Base-by-base conservation (phyloP, 352 stramenopile species). In the Peronosclerospora sorghi region DNA sequence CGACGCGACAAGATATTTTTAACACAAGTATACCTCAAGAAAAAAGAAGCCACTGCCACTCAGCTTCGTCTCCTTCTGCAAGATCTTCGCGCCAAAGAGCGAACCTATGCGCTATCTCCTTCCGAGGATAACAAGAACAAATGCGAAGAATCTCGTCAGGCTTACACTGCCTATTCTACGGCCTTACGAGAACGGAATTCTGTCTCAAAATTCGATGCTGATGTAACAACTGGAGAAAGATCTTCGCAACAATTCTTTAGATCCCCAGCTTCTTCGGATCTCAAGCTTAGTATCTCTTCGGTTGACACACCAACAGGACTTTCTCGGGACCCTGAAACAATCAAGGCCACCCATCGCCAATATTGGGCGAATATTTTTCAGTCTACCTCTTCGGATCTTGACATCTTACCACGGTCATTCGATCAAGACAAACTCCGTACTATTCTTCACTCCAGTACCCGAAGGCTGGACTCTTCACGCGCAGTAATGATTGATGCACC, bases 1-100 rank as follows among this genome's bases (percentile, higher is more conserved):
- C 8, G 20, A 13, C 1, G 30, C 15, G 1, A 27, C 38, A 86
- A 88, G 45, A 80, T 96, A 6, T 10, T 30, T 10, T 30, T 6
- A 6, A n/a, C n/a, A n/a, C 26, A 30, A 30, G 26, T 10, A 34
- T 10, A 34, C 13, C 13, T 34, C 9, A 13, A 14, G 28, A 13
- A 9, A 9, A 34, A 10, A 9, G 28, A 34, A 15, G 8, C 28
- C 9, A 34, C 28, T 34, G 28, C 28, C 13, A 10, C 9, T 10
- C 28, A 26, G 21, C 21, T 26, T n/a, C n/a, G n/a, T n/a, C n/a
- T n/a, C n/a, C n/a, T n/a, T n/a, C n/a, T n/a, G n/a, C n/a, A n/a
- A n/a, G n/a, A n/a, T n/a, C n/a, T n/a, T n/a, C n/a, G n/a, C n/a
- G n/a, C n/a, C n/a, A n/a, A n/a, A n/a, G n/a, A n/a, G n/a, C n/a